Base-by-base conservation (phyloP, 1,284 basidiomycete species). In the Violaceomyces palustris region DNA sequence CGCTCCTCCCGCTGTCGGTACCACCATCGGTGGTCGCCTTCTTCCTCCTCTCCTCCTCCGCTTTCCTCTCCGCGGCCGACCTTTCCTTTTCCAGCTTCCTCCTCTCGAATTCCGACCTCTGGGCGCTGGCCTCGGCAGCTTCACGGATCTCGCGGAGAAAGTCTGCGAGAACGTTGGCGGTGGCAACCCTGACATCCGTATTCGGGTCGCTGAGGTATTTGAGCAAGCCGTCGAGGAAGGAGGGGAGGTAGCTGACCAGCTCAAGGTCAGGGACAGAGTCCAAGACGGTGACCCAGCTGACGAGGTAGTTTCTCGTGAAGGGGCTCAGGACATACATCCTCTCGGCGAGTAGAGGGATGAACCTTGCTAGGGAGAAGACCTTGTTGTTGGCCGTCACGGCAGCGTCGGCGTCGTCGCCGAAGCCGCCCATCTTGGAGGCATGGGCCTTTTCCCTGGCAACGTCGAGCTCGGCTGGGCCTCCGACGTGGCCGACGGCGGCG, bases 251-350 rank as follows among this genome's bases (percentile, higher is more conserved):
- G 23, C 86, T 84, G 38, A 98, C 87, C 18, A 99, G 80, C 73
- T 98, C 92, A 39, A 98, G 78, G 70, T 98, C 92, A 1, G 94
- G 94, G 1, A 98, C 88, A 5, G 91, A 94, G 70, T 97, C 91
- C 29, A 99, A 81, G 2, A 96, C 88, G 35, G 83, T 88, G 53
- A 98, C 87, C 94, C 94, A 99, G 8, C 88, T 87, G 31, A 96
- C 88, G 23, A 99, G 81, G 73, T 93, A 98, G 74, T 88, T 96
- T 56, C 94, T 79, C 1, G 93, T 94, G 73, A 96, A 93, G 1
- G 94, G 93, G 69, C 86, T 93, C 67, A 96, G 78, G 59, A 96
- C 93, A 67, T 93, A 88, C 52, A 98, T 92, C 49, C 93, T 80
- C 61, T 98, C 92, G 26, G 86, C 82, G 10, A 98, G 81, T 14